Evolutionary conservation across 345 rosid species (phyloP), one percentile per base, ranked within the genome.

Genomic region (Ceriops tagal): DNA sequence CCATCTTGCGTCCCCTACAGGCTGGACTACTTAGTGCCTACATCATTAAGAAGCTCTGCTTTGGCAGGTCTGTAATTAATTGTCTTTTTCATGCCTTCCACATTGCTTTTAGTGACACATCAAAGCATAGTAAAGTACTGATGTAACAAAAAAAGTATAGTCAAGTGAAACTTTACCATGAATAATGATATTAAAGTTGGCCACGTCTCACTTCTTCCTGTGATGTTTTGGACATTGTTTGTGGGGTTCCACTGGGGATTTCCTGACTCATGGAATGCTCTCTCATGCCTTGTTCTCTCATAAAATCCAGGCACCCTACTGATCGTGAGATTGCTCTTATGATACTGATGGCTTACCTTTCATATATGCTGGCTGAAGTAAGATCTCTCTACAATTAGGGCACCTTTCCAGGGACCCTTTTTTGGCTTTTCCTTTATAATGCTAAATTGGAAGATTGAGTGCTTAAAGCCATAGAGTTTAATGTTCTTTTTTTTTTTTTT

Each of bases 241-340:
- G 15, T 13, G 49, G 49, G 49, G 49, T 43, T 43, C 18, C 5
- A 13, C 49, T 43, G 49, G 49, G 46, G 46, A 9, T 26, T 47
- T 16, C 18, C 13, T 67, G 62, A 15, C 53, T 39, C 59, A 31
- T 28, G 15, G 10, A 7, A 20, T 64, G 28, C 20, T 27, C 75
- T 73, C 15, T 30, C n/a, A 30, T 11, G 18, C 59, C n/a, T 57
- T 24, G 26, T 39, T 58, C 52, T 78, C 63, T 69, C 63, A 37
- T 68, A 76, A 78, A 52, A 58, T 66, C 55, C 84, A 91, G 88
- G 83, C 97, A 93, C 78, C 89, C 97, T 18, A 93, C 96, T 3
- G 89, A 93, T 74, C 97, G 97, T 26, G 96, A 93, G 77, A 88
- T 93, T 86, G 97, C 97, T 73, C 87, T 93, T 34, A 93, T 93